Evolutionary conservation across 108 stramenopile species (phyloP), one percentile per base, ranked within the genome.

Genomic region (Mediolabrus comicus): DNA sequence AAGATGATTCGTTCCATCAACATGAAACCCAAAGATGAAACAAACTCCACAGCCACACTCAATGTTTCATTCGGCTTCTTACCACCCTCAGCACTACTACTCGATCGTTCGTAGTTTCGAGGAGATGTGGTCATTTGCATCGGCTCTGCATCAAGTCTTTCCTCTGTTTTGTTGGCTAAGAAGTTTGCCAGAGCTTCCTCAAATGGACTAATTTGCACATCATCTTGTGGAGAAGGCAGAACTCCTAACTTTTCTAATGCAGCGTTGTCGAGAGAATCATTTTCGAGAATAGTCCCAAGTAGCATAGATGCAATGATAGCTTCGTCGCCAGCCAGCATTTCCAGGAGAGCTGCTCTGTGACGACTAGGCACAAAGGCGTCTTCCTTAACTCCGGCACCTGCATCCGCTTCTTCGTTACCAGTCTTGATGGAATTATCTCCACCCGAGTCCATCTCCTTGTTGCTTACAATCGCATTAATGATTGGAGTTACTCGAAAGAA

Each of bases 231-330:
- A 16, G 61, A 57, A 28, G 87, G 70, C 17, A 93, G 54, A 8
- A 89, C 43, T 3, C 75, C 78, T 26, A 90, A 67, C 53, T 72
- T 52, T 34, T 67, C 62, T 26, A 90, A 67, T 7, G 83, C 71
- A 11, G 79, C 49, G 30, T 67, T 68, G 66, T 89, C 92, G 22
- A 88, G 74, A 12, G 84, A 83, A 10, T 83, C 86, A 26, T 85
- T 83, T 22, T 84, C 66, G 9, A 94, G 59, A 6, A 85, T 58
- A 19, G 79, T 76, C 55, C 87, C 88, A 46, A 94, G 22, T 25
- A 94, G 57, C 66, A 89, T 84, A 13, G 85, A 81, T 9, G 79
- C 75, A 17, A 86, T 67, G 19, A 79, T 63, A 36, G 81, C 52
- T 12, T 71, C 77, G 13, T 79, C 77, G 1, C 77, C 77, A 12